Evolutionary conservation across 2,329 filamentous ascomycete species (phyloP).

Genomic region (Sarocladium kiliense): DNA sequence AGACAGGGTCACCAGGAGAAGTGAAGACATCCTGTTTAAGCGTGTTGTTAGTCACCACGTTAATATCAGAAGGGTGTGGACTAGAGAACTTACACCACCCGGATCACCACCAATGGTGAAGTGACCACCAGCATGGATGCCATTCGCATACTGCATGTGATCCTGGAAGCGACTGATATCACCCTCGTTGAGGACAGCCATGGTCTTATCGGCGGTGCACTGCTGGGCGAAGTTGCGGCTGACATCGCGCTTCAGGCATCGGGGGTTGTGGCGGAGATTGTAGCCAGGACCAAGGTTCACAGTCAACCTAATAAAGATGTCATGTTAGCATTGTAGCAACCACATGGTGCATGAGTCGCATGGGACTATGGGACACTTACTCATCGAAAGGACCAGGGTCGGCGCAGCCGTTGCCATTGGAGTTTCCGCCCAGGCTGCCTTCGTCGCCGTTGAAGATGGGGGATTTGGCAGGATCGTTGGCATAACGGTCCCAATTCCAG

Average conservation of each 20-base stretch:
- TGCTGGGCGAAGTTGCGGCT: constrained; percentile 14
- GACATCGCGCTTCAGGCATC: constrained; percentile 35
- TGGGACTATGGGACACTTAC: neutral
- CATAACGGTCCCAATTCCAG: constrained; percentile 36
- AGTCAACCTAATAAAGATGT: neutral
- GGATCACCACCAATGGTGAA: constrained; percentile 36
- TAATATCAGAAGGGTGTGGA: no score
- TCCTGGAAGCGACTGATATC: constrained; percentile 32
- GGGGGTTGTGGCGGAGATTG: constrained; percentile 34
- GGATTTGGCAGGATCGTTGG: constrained; percentile 26
- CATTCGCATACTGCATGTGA: constrained; percentile 33
- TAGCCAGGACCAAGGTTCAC: constrained; percentile 32
- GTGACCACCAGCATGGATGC: constrained; percentile 33
- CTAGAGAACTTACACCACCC: constrained; percentile 16
- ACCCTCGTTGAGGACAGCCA: constrained; percentile 23
- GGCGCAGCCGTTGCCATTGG: neutral
- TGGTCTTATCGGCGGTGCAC: constrained; percentile 15
- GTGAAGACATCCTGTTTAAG: constrained; percentile 26
- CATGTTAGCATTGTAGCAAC: neutral
- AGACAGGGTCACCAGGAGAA: constrained; percentile 31
- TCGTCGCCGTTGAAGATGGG: constrained; percentile 41
- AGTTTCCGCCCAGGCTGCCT: constrained; percentile 3
- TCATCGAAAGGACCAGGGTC: neutral
- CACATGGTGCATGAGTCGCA: neutral
- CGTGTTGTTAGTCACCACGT: no score